Evolutionary conservation across 148 eudicot species (phyloP), one percentile per base, ranked within the genome.

Genomic region (Chenopodium berlandieri): DNA sequence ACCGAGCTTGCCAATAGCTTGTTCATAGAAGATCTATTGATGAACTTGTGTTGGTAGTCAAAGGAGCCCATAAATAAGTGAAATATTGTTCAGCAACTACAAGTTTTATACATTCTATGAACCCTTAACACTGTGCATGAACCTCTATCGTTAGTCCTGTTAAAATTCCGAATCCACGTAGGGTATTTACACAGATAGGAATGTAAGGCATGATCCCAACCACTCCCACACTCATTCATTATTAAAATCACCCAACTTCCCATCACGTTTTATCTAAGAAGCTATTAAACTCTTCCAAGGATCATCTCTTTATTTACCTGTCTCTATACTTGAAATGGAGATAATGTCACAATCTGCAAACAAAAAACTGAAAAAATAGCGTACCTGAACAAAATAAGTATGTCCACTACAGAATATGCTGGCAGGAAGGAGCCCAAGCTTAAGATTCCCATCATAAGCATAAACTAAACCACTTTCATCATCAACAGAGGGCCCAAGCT

Each of bases 351-450:
- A 63, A 48, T 54, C 63, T 34, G 31, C 66, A 71, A 9, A 31
- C 6, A 78, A 25, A 40, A 25, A 60, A 27, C 58, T 73, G 32
- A 58, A 62, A 27, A 62, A 27, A 68, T 9, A 74, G 63, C 50
- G 60, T 86, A 91, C 99, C 97, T 95, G 99, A 79, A 95, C 94
- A 85, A 95, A 95, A 86, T 90, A 95, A 68, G 99, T 95, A 83
- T 95, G 99, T 44, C 99, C 97, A 83, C 97, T 95, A 85, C 99
- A 95, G 85, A 93, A 95, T 83, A 95, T 86, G 86, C 97, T 95
- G 73, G 92, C 94, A 25, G 99, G 99, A 74, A 95, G 94, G 76
- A 95, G 90, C 71, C 99, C 99, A 50, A 95, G 87, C 88, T 93
- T 95, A 78, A 95, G 92, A 85, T 85, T 91, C 77, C 97, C 99